Evolutionary conservation across 2,329 filamentous ascomycete species (phyloP), one percentile per base, ranked within the genome.

Genomic region (Trichophyton rubrum): DNA sequence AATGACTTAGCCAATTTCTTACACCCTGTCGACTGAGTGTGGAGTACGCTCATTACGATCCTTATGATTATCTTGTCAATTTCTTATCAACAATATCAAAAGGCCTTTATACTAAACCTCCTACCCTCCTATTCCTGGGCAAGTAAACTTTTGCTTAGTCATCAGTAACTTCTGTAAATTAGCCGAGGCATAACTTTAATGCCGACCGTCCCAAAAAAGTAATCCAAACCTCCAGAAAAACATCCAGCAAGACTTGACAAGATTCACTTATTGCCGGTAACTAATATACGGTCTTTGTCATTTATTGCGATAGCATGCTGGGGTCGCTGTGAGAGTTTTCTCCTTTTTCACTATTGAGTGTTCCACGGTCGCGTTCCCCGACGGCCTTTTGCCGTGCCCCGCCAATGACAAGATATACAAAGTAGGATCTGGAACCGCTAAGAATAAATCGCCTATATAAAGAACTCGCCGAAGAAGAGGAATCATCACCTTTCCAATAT

Each of bases 331-430:
- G 22, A 15, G 11, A 3, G 15, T 51, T 38, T 15, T 3, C 45
- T 51, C 15, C 24, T 20, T 17, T 15, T 9, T 11, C 33, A 7
- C 51, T 6, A 38, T 33, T 53, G 13, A 11, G 15, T 22, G 7
- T 3, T 8, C 15, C 20, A 35, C 2, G 5, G 2, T 30, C 7
- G 11, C 40, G 6, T 7, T 15, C 15, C 33, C 33, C 33, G 24
- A 35, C 33, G 51, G 30, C 41, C 33, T 60, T 51, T 40, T 51
- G 47, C 38, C 13, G 4, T 63, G 58, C 62, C 62, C 62, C 62
- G 60, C 62, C 62, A 63, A 63, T 63, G 62, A 63, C 35, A 61
- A 40, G 60, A 61, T 60, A 30, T 63, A 63, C 62, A 56, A 58
- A 61, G 62, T 63, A 63, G 62, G 41, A 63, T 63, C 60, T 61